Evolutionary conservation across 345 rosid genomes (phyloP).

Genomic region (Brassica rapa): DNA sequence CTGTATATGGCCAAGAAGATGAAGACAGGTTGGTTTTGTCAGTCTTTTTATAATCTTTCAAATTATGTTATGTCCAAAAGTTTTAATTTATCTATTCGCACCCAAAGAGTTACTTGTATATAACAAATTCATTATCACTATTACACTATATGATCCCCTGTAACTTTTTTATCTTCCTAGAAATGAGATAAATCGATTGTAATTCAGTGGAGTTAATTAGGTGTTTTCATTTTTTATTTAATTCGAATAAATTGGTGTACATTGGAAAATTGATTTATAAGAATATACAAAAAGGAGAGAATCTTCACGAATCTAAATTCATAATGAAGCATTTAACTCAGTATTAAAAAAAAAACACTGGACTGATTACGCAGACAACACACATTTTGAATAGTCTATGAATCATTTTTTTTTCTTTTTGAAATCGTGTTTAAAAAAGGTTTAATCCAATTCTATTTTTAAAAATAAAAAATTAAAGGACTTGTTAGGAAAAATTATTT

Average conservation of each 20-base stretch:
- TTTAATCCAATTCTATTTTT: neutral
- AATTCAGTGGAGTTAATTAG: neutral
- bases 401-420: neutral
- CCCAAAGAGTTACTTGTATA: neutral
- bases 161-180: neutral
- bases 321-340: neutral
- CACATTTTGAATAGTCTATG: neutral
- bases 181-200: neutral
- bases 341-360: neutral
- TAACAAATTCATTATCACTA: neutral
- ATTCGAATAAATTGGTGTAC: neutral
- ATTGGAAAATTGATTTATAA: neutral
- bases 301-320: slow-evolving; percentile 7
- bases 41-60: slow-evolving; percentile 2
- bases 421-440: neutral
- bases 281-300: neutral
- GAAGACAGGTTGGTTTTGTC: slow-evolving; percentile 43
- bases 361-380: neutral
- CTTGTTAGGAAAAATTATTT: neutral
- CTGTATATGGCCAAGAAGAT: slow-evolving; percentile 39
- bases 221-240: neutral
- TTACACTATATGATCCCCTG: neutral
- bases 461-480: neutral
- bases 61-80: slow-evolving; percentile 17
- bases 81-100: slow-evolving; percentile 11